Evolutionary conservation across 2,329 filamentous ascomycete species (phyloP), one percentile per base, ranked within the genome.

Genomic region (Alternaria triticina): DNA sequence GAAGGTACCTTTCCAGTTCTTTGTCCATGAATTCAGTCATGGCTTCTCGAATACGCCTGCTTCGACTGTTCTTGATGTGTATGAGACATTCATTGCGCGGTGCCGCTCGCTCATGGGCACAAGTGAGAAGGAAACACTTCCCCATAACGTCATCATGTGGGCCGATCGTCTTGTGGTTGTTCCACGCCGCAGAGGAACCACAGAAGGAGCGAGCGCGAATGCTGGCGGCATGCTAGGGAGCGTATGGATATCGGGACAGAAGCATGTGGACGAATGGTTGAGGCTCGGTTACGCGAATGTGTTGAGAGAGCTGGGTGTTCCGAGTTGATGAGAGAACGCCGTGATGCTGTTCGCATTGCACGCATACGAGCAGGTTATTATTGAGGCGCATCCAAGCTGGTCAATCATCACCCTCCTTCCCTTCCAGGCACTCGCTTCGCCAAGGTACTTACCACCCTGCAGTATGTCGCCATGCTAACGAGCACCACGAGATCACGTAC

Each of bases 161-260:
- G 73, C 76, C 27, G 75, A 80, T 23, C 82, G 82, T 76, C 79
- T 86, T 22, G 68, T 86, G n/a, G 80, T 86, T 3, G 78, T 86
- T 23, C 84, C 85, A 4, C 75, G 85, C 23, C 74, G 78, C 13
- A 70, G 61, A 5, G 79, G 74, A 0, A 77, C 72, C 0, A 74
- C 80, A 15, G 69, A 77, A 10, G 80, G 78, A 0, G 74, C 79
- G 1, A 82, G 79, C 44, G 82, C 81, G 1, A 85, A 86, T 66
- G 77, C 83, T 0, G 77, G 79, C 1, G 83, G 82, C 1, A 85
- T 86, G 83, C 56, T 86, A 54, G 85, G 85, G 0, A 78, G 80
- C 54, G 70, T 83, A 4, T 82, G 80, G 77, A 71, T 81, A 15
- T 67, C 73, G 1, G 76, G 73, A 4, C 65, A 79, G 15, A 72